A percentile compares a stretch with the other conserved stretches of the same genome.
These are phyloP conservation scores for Curvularia eragrostidis DNA, from an alignment of 2,329 filamentous ascomycete species.

Conservation along the genomic window DNA sequence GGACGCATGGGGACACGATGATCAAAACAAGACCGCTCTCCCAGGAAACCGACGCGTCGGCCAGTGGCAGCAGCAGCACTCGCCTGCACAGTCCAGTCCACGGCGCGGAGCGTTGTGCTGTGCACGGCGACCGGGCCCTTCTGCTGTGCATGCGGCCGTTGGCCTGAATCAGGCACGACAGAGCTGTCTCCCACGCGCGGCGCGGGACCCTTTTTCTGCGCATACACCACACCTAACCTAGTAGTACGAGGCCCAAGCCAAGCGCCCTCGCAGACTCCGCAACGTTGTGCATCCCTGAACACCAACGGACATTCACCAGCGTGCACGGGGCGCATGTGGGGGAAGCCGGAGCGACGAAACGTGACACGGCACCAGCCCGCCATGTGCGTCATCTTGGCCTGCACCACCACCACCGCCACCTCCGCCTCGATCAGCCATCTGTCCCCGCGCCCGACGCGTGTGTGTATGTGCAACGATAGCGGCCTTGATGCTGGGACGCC, in stretches of 20 bases:
- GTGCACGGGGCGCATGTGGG: slow-evolving; percentile 16
- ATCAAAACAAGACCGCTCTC: slow-evolving; percentile 29
- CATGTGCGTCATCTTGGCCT: slow-evolving; percentile 17
- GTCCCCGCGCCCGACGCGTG: neutral
- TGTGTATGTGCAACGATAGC: neutral
- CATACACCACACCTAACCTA: too few relatives aligned
- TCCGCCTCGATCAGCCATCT: slow-evolving; percentile 3
- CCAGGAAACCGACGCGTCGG: slow-evolving; percentile 24
- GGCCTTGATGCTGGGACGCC: neutral
- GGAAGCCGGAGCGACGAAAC: slow-evolving; percentile 15
- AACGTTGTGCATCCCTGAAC: slow-evolving; percentile 15
- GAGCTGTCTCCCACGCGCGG: neutral
- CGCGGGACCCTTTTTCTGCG: neutral
- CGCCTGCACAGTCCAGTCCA: slow-evolving; percentile 8
- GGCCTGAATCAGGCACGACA: neutral
- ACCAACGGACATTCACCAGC: slow-evolving; percentile 7
- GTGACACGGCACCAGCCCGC: slow-evolving; percentile 13
- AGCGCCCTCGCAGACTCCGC: neutral
- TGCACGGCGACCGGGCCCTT: neutral
- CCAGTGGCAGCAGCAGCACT: slow-evolving; percentile 12
- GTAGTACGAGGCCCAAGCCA: neutral
- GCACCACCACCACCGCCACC: slow-evolving; percentile 2
- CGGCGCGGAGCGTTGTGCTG: slow-evolving; percentile 5
- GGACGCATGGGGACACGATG: slow-evolving; percentile 18
- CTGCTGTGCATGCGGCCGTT: neutral